Base-by-base conservation (phyloP, 768 basidiomycete genomes). In the Hygrophoropsis aurantiaca region DNA sequence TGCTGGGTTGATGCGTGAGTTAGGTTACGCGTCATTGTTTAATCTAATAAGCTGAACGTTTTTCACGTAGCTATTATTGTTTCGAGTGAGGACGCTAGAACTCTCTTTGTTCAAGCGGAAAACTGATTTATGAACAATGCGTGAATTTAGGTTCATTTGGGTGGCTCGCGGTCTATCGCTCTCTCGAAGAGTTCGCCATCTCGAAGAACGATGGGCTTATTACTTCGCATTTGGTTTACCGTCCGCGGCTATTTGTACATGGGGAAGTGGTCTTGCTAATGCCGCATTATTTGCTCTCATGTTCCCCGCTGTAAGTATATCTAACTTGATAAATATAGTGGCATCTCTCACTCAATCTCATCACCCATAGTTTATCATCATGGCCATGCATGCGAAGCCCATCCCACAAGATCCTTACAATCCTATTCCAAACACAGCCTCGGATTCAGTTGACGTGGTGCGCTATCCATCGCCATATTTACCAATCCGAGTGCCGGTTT, bases 131-230 rank as follows among this genome's bases (percentile, higher is more conserved):
- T 53, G 61, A 55, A 55, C 54, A 50, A 58, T n/a, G 10, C 26
- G 42, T 16, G 36, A 46, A 21, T 37, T 45, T 46, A 90, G 89
- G 58, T 90, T 87, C 59, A 75, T 85, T 16, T 90, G 88, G 88
- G 80, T 86, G 38, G 79, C 87, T 8, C 80, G 84, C 11, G 87
- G 87, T 2, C 57, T 84, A 51, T 84, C 86, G 11, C 70, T 91
- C 11, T 76, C 87, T 2, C 69, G 78, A 11, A 73, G 90, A 45
- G 79, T 92, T 38, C 70, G 83, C 40, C 79, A 87, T 60, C 70
- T 93, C 16, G 92, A 94, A 67, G 89, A 92, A 65, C 79, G 90
- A 34, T 94, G 92, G 92, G 79, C 86, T 2, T 94, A 94, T 67
- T 90, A 84, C 59, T 76, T 92, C 49, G 86, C 86, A 4, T 94